phyloP scores from a whole-genome alignment of 2,329 filamentous ascomycete species.

The Microcyclospora pomicola region DNA sequence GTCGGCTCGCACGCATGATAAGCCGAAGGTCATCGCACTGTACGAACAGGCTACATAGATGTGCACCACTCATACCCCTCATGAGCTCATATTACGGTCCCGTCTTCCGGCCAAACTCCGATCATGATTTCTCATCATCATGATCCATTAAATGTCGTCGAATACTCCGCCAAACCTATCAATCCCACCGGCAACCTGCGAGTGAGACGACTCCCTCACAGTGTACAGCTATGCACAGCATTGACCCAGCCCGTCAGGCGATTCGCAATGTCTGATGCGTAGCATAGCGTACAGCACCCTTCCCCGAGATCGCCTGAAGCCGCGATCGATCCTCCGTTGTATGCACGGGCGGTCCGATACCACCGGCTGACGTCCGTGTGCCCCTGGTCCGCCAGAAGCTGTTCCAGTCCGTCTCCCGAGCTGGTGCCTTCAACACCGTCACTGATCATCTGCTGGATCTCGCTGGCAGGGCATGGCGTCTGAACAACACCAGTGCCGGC shows the following conservation, averaged over 20 bases:
- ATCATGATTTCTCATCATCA: too few species aligned
- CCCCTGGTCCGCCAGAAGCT: conserved; percentile 19
- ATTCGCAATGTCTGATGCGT: conserved; percentile 39
- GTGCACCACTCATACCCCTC: too few species aligned
- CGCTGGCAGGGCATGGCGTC: conserved; percentile 26
- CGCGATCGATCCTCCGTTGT: conserved; percentile 36
- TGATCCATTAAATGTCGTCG: too few species aligned
- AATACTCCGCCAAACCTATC: too few species aligned
- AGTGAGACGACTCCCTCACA: too few species aligned
- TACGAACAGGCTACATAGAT: too few species aligned
- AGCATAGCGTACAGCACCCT: conserved; percentile 37
- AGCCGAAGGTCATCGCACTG: too few species aligned
- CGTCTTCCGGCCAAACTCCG: too few species aligned
- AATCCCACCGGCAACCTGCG: too few species aligned
- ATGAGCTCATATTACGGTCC: too few species aligned
- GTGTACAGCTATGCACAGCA: conserved; percentile 3
- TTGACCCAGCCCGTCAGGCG: conserved; percentile 29
- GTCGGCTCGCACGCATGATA: too few species aligned
- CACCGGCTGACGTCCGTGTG: conserved; percentile 25
- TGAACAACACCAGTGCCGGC: conserved; percentile 16
- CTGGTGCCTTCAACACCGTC: conserved; percentile 32
- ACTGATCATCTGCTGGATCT: conserved; percentile 28
- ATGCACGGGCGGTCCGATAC: conserved; percentile 36
- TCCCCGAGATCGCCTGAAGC: conserved; percentile 20
- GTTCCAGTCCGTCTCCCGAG: conserved; percentile 30